Base-by-base conservation (phyloP, 2,329 filamentous ascomycete genomes). In the Ascosphaera pollenicola region DNA sequence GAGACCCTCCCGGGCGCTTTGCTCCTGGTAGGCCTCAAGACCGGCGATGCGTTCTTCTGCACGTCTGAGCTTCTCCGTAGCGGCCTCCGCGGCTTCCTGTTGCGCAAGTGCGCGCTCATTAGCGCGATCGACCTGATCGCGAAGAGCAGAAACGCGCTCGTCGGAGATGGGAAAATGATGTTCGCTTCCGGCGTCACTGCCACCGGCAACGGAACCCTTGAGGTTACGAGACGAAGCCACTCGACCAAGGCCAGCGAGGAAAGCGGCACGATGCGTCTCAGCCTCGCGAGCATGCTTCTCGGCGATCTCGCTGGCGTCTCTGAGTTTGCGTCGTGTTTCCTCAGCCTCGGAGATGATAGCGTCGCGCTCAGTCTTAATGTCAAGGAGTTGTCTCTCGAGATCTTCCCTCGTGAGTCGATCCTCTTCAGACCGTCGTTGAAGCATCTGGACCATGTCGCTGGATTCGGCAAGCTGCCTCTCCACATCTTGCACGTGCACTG, bases 1-100 rank as follows among this genome's bases (percentile, higher is more conserved):
- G 40, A 98, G 74, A 37, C 84, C 84, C 57, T 98, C 91, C 35
- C 89, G 73, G 57, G 85, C 95, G 3, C 85, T 79, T 58, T 98
- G 89, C 54, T 98, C 89, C 59, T 98, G 89, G 55, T 95, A 95
- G 19, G 84, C 82, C 56, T 98, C 89, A 3, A 98, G 69, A 5
- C 89, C 89, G 3, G 89, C 91, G 54, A 98, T 95, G 34, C 89
- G 76, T 61, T 95, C 91, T 59, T 98, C 91, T 3, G 89, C 89
- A 42, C 78, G 78, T 39, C 89, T 78, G 39, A 98, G 66, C 54
- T 85, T 91, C 52, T 94, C 84, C 0, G 83, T 78, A 2, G 85
- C 84, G 18, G 68, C 62, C 54, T 98, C 83, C 1, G 85, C 87
- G 42, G 91, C 85, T 43, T 77, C 69, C 55, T 94, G 84, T 48